Conservation (phyloP, 805 yeast species). For the Sugiyamaella chiloensis region DNA sequence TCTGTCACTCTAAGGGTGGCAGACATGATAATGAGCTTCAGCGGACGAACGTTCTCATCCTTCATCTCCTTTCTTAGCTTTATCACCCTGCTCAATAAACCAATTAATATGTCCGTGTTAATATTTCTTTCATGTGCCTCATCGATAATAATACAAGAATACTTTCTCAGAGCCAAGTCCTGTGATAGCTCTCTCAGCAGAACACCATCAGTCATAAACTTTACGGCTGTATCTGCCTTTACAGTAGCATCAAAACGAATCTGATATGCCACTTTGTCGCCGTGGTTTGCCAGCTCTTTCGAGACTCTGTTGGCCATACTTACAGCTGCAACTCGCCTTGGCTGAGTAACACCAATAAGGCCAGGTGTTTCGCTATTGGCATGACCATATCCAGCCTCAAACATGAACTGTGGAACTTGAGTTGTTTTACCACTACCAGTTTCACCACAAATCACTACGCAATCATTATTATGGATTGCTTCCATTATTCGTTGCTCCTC, state of each 20-base stretch:
- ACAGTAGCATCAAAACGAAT: conserved; percentile 83
- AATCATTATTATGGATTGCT: conserved; percentile 87
- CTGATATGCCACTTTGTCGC: conserved; percentile 78
- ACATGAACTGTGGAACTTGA: conserved; percentile 93
- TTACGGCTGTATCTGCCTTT: conserved; percentile 56
- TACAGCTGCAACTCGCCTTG: conserved; percentile 83
- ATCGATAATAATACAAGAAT: conserved; percentile 85
- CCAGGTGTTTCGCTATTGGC: conserved; percentile 69
- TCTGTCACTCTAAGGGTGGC: conserved; percentile 94
- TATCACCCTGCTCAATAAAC: conserved; percentile 86
- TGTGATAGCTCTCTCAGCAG: conserved; percentile 87
- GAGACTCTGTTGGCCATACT: conserved; percentile 83
- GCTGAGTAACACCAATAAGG: conserved; percentile 95
- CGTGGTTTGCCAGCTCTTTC: conserved; percentile 67
- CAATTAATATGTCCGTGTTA: conserved; percentile 93
- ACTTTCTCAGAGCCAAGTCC: conserved; percentile 75
- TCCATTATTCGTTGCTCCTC: conserved; percentile 96
- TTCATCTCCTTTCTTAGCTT: conserved; percentile 55
- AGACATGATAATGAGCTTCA: conserved; percentile 90
- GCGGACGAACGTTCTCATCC: conserved; percentile 46
- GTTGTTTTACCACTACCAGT: conserved; percentile 99
- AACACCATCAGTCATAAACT: conserved; percentile 97
- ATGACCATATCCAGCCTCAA: conserved; percentile 85
- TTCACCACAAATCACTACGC: conserved; percentile 91
- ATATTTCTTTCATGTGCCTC: conserved; percentile 98